Evolutionary conservation across 208 protist species (phyloP).

Genomic region (Blastocrithidia nonstop): DNA sequence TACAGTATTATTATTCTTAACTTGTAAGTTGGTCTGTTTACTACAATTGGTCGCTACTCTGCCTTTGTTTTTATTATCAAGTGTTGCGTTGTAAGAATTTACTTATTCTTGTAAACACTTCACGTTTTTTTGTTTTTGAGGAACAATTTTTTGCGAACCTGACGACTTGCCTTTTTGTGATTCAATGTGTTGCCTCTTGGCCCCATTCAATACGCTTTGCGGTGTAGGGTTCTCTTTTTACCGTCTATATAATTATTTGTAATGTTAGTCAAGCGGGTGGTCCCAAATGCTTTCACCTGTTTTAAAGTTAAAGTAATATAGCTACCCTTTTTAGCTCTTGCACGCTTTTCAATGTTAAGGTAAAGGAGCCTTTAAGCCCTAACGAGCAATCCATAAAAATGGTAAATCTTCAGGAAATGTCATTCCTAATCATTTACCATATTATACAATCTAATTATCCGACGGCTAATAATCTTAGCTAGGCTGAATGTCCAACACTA

Average conservation of each 20-base stretch:
- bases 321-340: slow-evolving; percentile 80
- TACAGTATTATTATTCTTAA: too few relatives aligned
- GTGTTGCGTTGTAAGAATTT: too few relatives aligned
- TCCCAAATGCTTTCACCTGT: slow-evolving; percentile 89
- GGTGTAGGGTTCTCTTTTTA: slow-evolving; percentile 4
- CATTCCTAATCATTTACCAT: slow-evolving; percentile 93
- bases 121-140: not conserved
- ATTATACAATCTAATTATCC: slow-evolving; percentile 81
- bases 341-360: slow-evolving; percentile 90
- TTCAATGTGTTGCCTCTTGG: not conserved
- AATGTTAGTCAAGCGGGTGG: slow-evolving; percentile 91
- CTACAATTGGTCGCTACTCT: not conserved
- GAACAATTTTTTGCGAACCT: not conserved
- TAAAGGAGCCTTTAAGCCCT: slow-evolving; percentile 89
- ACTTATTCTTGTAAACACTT: too few relatives aligned
- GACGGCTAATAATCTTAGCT: slow-evolving; percentile 87
- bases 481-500: slow-evolving; percentile 69
- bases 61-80: slow-evolving; percentile 1
- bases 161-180: not conserved
- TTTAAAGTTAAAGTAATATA: slow-evolving; percentile 95
- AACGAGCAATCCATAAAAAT: slow-evolving; percentile 88
- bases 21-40: not conserved
- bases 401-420: slow-evolving; percentile 71
- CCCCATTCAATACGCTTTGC: slow-evolving; percentile 1
- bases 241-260: slow-evolving; percentile 54